Base-by-base conservation (phyloP, 169 alveolate species). In the Plasmodium gallinaceum region DNA sequence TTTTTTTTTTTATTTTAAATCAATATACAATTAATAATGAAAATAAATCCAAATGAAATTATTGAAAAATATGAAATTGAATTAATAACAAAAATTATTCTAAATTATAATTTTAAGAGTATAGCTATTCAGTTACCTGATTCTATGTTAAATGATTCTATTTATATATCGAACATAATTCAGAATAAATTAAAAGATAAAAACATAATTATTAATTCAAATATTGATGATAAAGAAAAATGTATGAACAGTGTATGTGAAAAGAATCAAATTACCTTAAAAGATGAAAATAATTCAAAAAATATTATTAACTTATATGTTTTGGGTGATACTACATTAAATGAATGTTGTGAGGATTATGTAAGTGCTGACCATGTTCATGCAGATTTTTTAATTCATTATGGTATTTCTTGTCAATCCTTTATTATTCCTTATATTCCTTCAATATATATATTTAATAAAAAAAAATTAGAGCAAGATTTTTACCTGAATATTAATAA, bases 341-440 rank as follows among this genome's bases (percentile, higher is more conserved):
- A 68, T 43, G 91, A 83, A 42, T 83, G 91, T 24, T 83, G 91
- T 37, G 91, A 83, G 32, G 91, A 83, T 24, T 83, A 83, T 61
- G 91, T 83, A 54, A 68, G 76, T 32, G 72, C 91, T 22, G 91
- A 66, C 14, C 91, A 83, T 68, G 91, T 83, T 69, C 65, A 83
- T 18, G 75, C 91, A 54, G 91, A 83, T 68, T 46, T 83, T 52
- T 61, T 83, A 22, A 42, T 83, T 45, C 91, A 83, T n/a, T 83
- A 66, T 57, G 91, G 91, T 20, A 42, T 45, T 12, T 60, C 91
- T 18, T 83, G 91, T 20, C 83, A 83, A n/a, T 68, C 91, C 5
- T 68, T 83, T 37, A 68, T 45, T 52, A 54, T 32, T 1, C 72
- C 91, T 2, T 83, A 57, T 62, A 68, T 68, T 46, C 91, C 91